Base-by-base conservation (phyloP, 192 early-diverging fungal genomes). In the Entomortierella parvispora region DNA sequence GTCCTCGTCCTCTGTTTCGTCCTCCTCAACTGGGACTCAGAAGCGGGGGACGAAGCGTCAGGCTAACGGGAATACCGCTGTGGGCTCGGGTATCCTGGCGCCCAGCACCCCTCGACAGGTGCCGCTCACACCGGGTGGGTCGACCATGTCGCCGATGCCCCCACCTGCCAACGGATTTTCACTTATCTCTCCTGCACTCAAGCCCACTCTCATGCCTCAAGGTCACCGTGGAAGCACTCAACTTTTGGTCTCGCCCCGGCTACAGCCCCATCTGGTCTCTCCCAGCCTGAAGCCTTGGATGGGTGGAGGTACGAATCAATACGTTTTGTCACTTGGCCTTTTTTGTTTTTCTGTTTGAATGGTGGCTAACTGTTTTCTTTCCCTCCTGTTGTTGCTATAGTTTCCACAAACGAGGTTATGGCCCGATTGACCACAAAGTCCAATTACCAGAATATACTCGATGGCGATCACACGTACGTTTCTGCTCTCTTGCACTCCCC, bases 371-470 rank as follows among this genome's bases (percentile, higher is more conserved):
- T 23, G 23, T 45, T 64, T 7, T 56, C 2, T n/a, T 57, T 49
- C 23, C 29, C 62, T 29, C 20, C 68, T 14, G 69, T 82, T 34
- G 15, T 48, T 31, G 22, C 46, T 8, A 69, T 66, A 76, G 75
- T 79, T 33, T 50, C 68, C 25, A 63, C 75, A 2, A 68, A 58
- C 53, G 75, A 82, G 32, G 75, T 61, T 0, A 78, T 78, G 66
- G 81, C 76, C 42, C 74, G 80, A 28, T 63, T 88, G 17, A 85
- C 87, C 6, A 69, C 80, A 3, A 83, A 79, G 66, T 86, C 85
- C 33, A 88, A 98, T 69, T 97, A 97, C 81, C 93, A 93, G 63
- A 94, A 93, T 63, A 88, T 97, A 4, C 74, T 94, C 40, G 92
- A 96, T 69, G 96, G 95, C 34, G 89, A 94, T 58, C 88, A 91